A percentile compares a stretch with the other conserved stretches of the same genome.
Conservation (phyloP, 2,329 filamentous ascomycete species). For the Pyricularia pennisetigena region DNA sequence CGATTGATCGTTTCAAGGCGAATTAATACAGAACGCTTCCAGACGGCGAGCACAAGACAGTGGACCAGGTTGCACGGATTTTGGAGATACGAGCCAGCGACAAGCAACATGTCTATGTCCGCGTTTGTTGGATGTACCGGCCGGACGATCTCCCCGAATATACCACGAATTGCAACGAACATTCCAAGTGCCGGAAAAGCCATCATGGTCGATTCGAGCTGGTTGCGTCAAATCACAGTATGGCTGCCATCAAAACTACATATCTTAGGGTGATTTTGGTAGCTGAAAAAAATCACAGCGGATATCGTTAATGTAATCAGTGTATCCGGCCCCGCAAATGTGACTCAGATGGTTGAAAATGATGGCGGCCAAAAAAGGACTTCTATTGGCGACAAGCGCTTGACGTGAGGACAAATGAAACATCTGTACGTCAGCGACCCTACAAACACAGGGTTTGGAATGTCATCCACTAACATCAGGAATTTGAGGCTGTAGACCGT, state of each 20-base stretch:
- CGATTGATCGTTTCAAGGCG: constrained; percentile 42
- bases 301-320: constrained; percentile 66
- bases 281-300: constrained; percentile 32
- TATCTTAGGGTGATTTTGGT: background rate
- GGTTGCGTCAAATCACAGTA: constrained; percentile 63
- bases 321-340: constrained; percentile 49
- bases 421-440: constrained; percentile 38
- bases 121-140: constrained; percentile 70
- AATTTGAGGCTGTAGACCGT: no score
- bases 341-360: constrained; percentile 60
- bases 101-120: constrained; percentile 64
- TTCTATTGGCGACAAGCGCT: constrained; percentile 58
- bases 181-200: constrained; percentile 42
- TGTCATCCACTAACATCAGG: no score
- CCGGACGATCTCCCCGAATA: constrained; percentile 57
- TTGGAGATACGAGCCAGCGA: constrained; percentile 67
- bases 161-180: constrained; percentile 40
- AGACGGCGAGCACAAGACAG: constrained; percentile 25
- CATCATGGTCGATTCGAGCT: constrained; percentile 62
- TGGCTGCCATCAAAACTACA: constrained; percentile 13
- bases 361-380: constrained; percentile 53
- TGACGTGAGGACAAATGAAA: constrained; percentile 43
- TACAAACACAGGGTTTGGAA: background rate
- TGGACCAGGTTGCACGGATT: constrained; percentile 66
- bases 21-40: constrained; percentile 19